A percentile compares a stretch with the other conserved stretches of the same genome.
These are phyloP conservation scores for Spathaspora gorwiae DNA, from an alignment of 805 yeast genomes.

Conservation along the genomic window DNA sequence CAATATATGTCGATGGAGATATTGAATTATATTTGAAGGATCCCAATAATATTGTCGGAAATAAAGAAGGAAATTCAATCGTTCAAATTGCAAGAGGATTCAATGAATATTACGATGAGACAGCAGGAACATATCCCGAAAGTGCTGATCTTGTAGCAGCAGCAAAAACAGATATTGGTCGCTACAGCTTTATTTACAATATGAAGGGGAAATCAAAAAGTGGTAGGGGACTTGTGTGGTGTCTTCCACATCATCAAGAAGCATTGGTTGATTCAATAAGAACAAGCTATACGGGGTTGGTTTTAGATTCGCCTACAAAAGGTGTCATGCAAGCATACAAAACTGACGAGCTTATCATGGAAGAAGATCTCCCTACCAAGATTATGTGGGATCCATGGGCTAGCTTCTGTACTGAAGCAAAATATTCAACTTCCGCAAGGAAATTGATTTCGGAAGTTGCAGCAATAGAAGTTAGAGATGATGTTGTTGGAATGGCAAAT, in stretches of 20 bases:
- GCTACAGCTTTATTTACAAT: conserved; percentile 26
- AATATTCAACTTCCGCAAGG: conserved; percentile 27
- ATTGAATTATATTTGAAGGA: conserved; percentile 23
- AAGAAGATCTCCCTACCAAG: conserved; percentile 38
- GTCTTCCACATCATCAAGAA: conserved; percentile 48
- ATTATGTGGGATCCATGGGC: conserved; percentile 57
- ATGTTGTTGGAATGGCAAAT: conserved; percentile 53
- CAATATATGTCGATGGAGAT: conserved; percentile 49
- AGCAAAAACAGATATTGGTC: conserved; percentile 17
- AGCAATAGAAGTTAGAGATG: conserved; percentile 48
- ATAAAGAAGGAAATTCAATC: conserved; percentile 11
- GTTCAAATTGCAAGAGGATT: conserved; percentile 60
- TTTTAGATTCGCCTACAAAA: conserved; percentile 47
- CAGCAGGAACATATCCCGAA: conserved; percentile 29
- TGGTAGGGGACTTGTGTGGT: conserved; percentile 39
- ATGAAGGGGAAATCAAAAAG: conserved; percentile 21
- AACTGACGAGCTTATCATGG: conserved; percentile 37
- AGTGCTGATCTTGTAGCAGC: conserved; percentile 14
- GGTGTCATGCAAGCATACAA: conserved; percentile 44
- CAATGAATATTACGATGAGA: conserved; percentile 23
- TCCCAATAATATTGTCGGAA: conserved; percentile 35
- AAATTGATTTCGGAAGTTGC: conserved; percentile 45
- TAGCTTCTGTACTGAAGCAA: conserved; percentile 29
- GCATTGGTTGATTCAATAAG: conserved; percentile 27
- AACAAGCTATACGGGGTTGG: conserved; percentile 25